Base-by-base conservation (phyloP, 164 flowering plant genomes). In the Dillenia suffruticosa region DNA sequence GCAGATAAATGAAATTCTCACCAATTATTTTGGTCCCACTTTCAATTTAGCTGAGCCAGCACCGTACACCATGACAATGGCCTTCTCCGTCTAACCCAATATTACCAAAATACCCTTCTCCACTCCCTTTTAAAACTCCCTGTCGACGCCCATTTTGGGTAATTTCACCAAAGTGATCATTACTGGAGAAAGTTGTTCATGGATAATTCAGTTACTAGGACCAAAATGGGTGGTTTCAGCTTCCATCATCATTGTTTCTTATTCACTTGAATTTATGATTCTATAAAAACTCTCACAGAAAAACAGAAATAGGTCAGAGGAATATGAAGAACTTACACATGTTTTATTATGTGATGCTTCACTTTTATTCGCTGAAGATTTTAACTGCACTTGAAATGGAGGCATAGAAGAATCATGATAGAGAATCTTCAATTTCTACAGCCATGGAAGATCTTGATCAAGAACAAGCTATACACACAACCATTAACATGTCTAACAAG, bases 361-460 rank as follows among this genome's bases (percentile, higher is more conserved):
- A 16, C n/a, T 56, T 22, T 24, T 43, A 17, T 22, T 14, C 26
- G 47, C 44, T 14, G 16, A 10, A 72, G 69, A 72, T 32, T 32
- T 32, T 32, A 32, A 32, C 40, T 72, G 71, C 53, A 32, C 72
- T 58, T 44, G 58, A 69, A 69, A 46, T 54, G 24, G 51, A 66
- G 66, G 63, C 46, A 51, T 47, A 56, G 49, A 59, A 70, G 56
- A 60, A 46, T 15, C 60, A 47, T 75, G 68, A 52, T 63, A 70
- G 63, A 63, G 58, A 44, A 50, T 48, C 12, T 63, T 64, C 61
- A 68, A 54, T 65, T 60, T 45, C 53, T 62, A 63, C 57, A 69
- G 72, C 54, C 59, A 80, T 78, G 85, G 73, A 67, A 72, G 81
- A 76, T 71, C 68, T 63, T 74, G 77, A 75, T 59, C 72, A 70